phyloP scores from a whole-genome alignment of 495 filamentous ascomycete species.

The Aspergillus coremiiformis region DNA sequence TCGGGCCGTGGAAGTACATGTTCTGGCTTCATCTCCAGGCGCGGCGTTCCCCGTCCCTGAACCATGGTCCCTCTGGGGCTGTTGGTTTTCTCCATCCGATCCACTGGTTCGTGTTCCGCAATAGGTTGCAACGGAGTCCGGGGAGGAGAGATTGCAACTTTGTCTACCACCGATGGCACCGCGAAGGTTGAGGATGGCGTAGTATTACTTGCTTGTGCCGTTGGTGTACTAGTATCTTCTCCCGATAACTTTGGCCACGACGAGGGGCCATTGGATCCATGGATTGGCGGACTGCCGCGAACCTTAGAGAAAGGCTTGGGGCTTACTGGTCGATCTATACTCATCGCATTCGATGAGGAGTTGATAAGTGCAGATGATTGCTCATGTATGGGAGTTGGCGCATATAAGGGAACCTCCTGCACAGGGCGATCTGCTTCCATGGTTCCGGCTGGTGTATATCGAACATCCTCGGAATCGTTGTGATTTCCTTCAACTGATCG shows the following conservation, averaged over 20 bases:
- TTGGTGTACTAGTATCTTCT: constrained; percentile 13
- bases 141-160: constrained; percentile 26
- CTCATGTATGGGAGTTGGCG: constrained; percentile 32
- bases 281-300: constrained; percentile 33
- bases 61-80: constrained; percentile 13
- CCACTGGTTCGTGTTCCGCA: constrained; percentile 32
- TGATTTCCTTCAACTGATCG: background rate
- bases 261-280: constrained; percentile 28
- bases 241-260: constrained; percentile 30
- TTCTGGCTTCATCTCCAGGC: constrained; percentile 36
- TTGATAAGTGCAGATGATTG: constrained; percentile 47
- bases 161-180: constrained; percentile 14
- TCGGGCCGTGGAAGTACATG: constrained; percentile 38
- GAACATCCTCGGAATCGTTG: background rate
- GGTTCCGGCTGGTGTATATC: constrained; percentile 6
- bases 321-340: background rate
- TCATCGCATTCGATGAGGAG: constrained; percentile 40
- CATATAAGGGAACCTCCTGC: constrained; percentile 13
- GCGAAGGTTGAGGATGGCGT: constrained; percentile 24
- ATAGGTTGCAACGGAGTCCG: constrained; percentile 36
- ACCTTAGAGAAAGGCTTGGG: constrained; percentile 23
- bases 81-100: constrained; percentile 12
- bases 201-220: constrained; percentile 11
- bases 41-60: constrained; percentile 28
- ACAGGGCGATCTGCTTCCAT: constrained; percentile 1